Evolutionary conservation across 148 eudicot species (phyloP), one percentile per base, ranked within the genome.

Genomic region (Rhododendron simsii): DNA sequence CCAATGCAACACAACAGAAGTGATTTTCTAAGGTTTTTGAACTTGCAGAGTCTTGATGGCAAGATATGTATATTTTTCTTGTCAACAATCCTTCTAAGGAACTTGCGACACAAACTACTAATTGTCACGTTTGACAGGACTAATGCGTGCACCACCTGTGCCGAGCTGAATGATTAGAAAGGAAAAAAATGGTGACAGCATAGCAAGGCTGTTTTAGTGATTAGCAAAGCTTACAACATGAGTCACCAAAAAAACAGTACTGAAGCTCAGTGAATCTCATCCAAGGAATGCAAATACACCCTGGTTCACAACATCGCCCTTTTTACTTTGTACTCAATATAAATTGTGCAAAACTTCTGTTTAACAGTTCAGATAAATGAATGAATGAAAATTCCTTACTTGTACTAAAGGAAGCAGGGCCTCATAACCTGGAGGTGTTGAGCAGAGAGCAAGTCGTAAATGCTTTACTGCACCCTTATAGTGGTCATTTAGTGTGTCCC

Each of bases 351-450:
- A 57, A 79, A 6, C 18, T 71, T 14, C n/a, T 37, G 45, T 74
- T 13, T 44, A 44, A 57, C 44, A 85, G 47, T 47, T 16, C 26
- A 76, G 61, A 45, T 45, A 50, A 76, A 51, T 12, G 21, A 30
- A 47, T 28, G 28, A 83, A 71, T 71, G 79, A 71, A 50, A 84
- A 71, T 50, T 48, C 6, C 12, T 75, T 90, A 94, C 98, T 96
- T 94, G 98, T 85, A 94, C 88, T 65, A 93, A 85, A 80, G 98
- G 98, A 81, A 93, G 90, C 76, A 95, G 75, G 80, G 98, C 98
- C 88, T 93, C 97, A 35, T 89, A 86, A n/a, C 89, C 87, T 16
- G 97, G 94, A 84, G 95, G 92, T 81, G 91, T 87, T 73, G 95
- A 91, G 76, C 90, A 77, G 87, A 93, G 90, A 88, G 98, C 95